Conservation (phyloP, 148 eudicot species). For the Rhododendron ovatum region DNA sequence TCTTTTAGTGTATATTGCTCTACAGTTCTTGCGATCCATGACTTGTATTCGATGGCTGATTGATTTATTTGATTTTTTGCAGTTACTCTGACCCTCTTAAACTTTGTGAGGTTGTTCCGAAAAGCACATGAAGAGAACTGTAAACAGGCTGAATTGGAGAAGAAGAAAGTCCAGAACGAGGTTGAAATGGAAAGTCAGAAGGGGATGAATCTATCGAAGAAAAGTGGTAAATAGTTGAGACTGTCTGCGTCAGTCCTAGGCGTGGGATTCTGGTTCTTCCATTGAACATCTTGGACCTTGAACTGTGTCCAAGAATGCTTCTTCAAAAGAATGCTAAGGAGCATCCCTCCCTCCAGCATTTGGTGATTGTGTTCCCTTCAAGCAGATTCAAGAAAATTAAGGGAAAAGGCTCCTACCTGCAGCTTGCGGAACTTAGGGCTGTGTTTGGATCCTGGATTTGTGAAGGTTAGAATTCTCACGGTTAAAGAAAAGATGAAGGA, state of each 20-base stretch:
- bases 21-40: background rate
- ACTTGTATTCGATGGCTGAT: background rate
- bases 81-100: constrained; percentile 75
- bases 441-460: background rate
- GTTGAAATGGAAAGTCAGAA: constrained; percentile 68
- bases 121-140: constrained; percentile 87
- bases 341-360: constrained; percentile 16
- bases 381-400: constrained; percentile 3
- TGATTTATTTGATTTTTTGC: constrained; percentile 24
- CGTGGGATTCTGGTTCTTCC: constrained; percentile 14
- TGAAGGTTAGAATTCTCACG: background rate
- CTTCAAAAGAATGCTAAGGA: constrained; percentile 9
- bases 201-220: constrained; percentile 40
- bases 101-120: constrained; percentile 73
- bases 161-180: constrained; percentile 81
- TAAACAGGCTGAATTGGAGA: constrained; percentile 82
- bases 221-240: constrained; percentile 24
- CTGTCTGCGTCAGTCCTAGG: background rate
- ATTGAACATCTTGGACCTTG: constrained; percentile 11
- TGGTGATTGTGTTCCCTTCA: background rate
- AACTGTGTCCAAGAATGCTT: constrained; percentile 5
- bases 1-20: background rate
- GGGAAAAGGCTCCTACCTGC: constrained; percentile 6
- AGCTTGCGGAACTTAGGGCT: constrained; percentile 13
- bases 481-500: background rate